Conservation (phyloP, 352 stramenopile genomes). For the Pythium sp. region DNA sequence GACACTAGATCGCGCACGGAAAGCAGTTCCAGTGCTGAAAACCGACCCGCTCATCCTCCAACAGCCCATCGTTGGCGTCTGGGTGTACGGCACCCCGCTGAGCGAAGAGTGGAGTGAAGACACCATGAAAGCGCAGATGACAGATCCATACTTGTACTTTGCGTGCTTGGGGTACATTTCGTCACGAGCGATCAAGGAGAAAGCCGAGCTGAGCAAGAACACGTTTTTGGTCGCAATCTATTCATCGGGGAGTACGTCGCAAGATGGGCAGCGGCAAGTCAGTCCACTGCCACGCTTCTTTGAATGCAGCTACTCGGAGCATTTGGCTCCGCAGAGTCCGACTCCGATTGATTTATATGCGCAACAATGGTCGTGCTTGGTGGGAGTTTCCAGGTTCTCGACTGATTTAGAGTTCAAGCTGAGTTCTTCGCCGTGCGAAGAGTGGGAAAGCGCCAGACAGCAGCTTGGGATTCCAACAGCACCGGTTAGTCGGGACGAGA, state of each 20-base stretch:
- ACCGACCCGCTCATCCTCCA: slow-evolving; percentile 67
- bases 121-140: slow-evolving; percentile 28
- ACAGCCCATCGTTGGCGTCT: slow-evolving; percentile 67
- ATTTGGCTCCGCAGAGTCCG: slow-evolving; percentile 6
- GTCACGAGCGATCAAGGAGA: slow-evolving; percentile 57
- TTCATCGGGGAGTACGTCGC: slow-evolving; percentile 14
- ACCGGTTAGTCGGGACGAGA: not conserved
- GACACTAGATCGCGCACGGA: slow-evolving; percentile 70
- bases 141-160: slow-evolving; percentile 58
- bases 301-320: slow-evolving; percentile 46
- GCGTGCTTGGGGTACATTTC: slow-evolving; percentile 52
- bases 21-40: slow-evolving; percentile 71
- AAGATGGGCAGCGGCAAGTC: slow-evolving; percentile 15
- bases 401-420: slow-evolving; percentile 46
- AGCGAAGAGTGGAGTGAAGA: slow-evolving; percentile 48
- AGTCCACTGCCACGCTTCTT: slow-evolving; percentile 67
- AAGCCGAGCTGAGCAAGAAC: slow-evolving; percentile 40
- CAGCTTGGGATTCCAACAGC: slow-evolving; percentile 29
- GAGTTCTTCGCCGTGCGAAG: slow-evolving; percentile 25
- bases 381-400: slow-evolving; percentile 54
- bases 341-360: slow-evolving; percentile 40
- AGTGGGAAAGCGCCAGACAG: slow-evolving; percentile 38
- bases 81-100: slow-evolving; percentile 65
- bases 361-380: slow-evolving; percentile 41
- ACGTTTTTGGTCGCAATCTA: slow-evolving; percentile 76